Base-by-base conservation (phyloP, 805 yeast species). In the Metschnikowia peoriensis region DNA sequence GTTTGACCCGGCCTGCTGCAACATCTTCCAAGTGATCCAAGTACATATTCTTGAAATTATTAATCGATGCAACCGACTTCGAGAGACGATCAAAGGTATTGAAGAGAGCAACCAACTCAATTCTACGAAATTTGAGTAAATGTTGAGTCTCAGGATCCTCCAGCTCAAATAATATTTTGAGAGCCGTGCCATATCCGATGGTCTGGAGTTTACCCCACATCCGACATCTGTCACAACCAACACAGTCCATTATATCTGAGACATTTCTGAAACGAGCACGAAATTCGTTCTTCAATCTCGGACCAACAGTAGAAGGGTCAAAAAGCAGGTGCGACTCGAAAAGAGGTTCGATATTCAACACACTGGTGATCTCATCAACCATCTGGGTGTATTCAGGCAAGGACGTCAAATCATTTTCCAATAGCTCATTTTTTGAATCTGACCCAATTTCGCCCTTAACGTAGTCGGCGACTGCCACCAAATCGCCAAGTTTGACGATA, bases 131-230 rank as follows among this genome's bases (percentile, higher is more conserved):
- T 51, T 77, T 80, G 53, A 84, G 77, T 43, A 87, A 80, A 28
- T 80, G 80, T 44, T 75, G 70, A 44, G 77, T 77, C 47, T 75
- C 76, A 27, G 81, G 79, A 54, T 77, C 78, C 49, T 75, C 79
- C 41, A 84, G 81, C 67, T 93, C 98, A 67, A 94, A 90, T 53
- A 94, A 74, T 27, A 93, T 81, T 68, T 94, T 94, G 64, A 94
- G 79, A 1, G 97, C 96, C 8, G 99, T 94, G 16, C 97, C 99
- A 68, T 94, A 94, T 17, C 99, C 99, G 14, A 94, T 89, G 1
- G 96, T 90, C 73, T 94, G 99, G 32, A 94, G 82, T 69, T 94
- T 94, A 9, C 99, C 99, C 99, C 99, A 94, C 70, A 94, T 76
- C 63, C 97, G 82, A 69, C 99, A 94, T 66, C 97, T 80, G 67